Evolutionary conservation across 2,329 filamentous ascomycete genomes (phyloP), one percentile per base, ranked within the genome.

Genomic region (Penicillium olsonii): DNA sequence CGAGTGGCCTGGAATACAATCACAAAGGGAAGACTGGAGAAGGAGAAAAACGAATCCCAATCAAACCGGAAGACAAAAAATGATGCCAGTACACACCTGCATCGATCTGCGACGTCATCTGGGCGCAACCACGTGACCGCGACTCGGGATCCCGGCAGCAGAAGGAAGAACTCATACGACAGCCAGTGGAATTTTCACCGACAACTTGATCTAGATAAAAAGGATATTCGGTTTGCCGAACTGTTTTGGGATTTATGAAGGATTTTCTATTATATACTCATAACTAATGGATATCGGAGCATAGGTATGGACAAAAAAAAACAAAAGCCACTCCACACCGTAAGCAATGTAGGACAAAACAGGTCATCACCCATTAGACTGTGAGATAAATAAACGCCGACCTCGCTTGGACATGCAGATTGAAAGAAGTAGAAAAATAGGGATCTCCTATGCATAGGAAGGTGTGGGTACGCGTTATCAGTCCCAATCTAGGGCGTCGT

Each of bases 401-500:
- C 27, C 37, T 50, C 48, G 48, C 53, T 52, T 31, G 45, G 42
- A 42, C 50, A 61, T 60, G 59, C 57, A 61, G 54, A 58, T 55
- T 50, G 4, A 31, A 31, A 53, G 55, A 53, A 49, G n/a, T n/a
- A n/a, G 40, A 35, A 45, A 39, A 45, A 35, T 44, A 19, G 22
- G 35, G 17, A 1, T 15, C n/a, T n/a, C 20, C 12, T 22, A 27
- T 46, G 46, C 48, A 27, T 46, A 46, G 45, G 38, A 38, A 37
- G 27, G 27, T 43, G 27, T 37, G 39, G 34, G 17, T 42, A 37
- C 34, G 37, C 9, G 18, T 14, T 18, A 51, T 59, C 52, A 65
- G 29, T 61, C 55, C 60, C 60, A 67, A 44, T 57, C 62, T 19
- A 49, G 52, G 17, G 67, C 64, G 34, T 66, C 67, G 11, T 70